phyloP scores from a whole-genome alignment of 345 rosid genomes.

The Gossypium bickii region DNA sequence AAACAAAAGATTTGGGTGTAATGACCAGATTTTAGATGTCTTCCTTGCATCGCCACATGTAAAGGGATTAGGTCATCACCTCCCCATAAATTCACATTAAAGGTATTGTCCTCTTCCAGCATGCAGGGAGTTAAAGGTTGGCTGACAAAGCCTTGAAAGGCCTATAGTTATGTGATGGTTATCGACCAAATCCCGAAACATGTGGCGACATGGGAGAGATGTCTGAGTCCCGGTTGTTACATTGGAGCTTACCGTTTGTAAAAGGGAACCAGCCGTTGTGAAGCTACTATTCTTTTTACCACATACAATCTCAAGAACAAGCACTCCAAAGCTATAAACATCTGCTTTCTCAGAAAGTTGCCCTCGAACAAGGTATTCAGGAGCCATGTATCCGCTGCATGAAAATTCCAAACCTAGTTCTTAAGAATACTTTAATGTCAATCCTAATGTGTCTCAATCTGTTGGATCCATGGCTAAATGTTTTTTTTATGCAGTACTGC shows the following conservation, averaged over 20 bases:
- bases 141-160: neutral
- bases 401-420: neutral
- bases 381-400: conserved; percentile 61
- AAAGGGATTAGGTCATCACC: neutral
- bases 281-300: conserved; percentile 37
- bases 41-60: neutral
- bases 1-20: neutral
- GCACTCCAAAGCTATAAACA: conserved; percentile 50
- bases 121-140: neutral
- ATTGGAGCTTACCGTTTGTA: conserved; percentile 34
- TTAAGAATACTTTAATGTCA: neutral
- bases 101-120: neutral
- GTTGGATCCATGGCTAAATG: neutral
- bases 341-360: conserved; percentile 55
- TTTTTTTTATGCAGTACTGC: neutral
- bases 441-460: neutral
- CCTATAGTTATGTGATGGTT: neutral
- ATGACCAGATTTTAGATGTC: neutral
- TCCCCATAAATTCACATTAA: neutral
- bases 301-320: conserved; percentile 41
- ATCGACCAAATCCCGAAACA: neutral
- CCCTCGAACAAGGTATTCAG: conserved; percentile 48
- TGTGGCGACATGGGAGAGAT: neutral
- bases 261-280: conserved; percentile 32
- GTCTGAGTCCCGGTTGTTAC: neutral